Conservation (phyloP, 2,329 filamentous ascomycete genomes). For the Aspergillus bombycis region DNA sequence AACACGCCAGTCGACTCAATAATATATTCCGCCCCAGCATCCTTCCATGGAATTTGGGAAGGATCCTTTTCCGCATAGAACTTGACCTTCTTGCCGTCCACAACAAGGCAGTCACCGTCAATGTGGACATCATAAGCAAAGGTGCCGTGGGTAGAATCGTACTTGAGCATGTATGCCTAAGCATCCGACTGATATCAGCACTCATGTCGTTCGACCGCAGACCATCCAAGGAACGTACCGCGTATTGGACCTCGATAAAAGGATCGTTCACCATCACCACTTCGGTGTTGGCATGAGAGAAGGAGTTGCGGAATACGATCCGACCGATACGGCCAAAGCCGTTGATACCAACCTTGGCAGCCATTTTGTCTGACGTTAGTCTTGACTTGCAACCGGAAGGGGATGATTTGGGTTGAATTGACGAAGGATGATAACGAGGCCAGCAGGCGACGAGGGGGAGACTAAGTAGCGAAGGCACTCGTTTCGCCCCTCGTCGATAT, state of each 20-base stretch:
- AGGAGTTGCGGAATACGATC: slow-evolving; percentile 96
- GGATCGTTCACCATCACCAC: slow-evolving; percentile 98
- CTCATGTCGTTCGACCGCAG: neutral
- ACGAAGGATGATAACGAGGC: too few species aligned
- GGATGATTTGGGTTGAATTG: too few species aligned
- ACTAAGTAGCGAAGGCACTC: too few species aligned
- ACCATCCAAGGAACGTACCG: slow-evolving; percentile 68
- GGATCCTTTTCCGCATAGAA: slow-evolving; percentile 96
- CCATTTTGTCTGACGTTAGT: too few species aligned
- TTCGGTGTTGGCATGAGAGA: slow-evolving; percentile 86
- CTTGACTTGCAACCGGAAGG: too few species aligned
- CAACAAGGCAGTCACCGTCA: slow-evolving; percentile 71
- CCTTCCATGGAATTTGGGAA: slow-evolving; percentile 83
- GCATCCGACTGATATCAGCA: too few species aligned
- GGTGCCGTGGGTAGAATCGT: slow-evolving; percentile 93
- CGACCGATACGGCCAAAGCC: slow-evolving; percentile 99
- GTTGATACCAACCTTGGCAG: slow-evolving; percentile 81
- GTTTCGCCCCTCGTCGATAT: too few species aligned
- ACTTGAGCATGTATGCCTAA: slow-evolving; percentile 99
- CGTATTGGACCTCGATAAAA: slow-evolving; percentile 97
- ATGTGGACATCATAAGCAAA: slow-evolving; percentile 91
- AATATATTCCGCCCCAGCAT: slow-evolving; percentile 87
- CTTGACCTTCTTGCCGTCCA: slow-evolving; percentile 93
- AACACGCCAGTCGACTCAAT: slow-evolving; percentile 99
- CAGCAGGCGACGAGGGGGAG: too few species aligned